phyloP scores from a whole-genome alignment of 2,329 filamentous ascomycete species.

The Botrytis elliptica region DNA sequence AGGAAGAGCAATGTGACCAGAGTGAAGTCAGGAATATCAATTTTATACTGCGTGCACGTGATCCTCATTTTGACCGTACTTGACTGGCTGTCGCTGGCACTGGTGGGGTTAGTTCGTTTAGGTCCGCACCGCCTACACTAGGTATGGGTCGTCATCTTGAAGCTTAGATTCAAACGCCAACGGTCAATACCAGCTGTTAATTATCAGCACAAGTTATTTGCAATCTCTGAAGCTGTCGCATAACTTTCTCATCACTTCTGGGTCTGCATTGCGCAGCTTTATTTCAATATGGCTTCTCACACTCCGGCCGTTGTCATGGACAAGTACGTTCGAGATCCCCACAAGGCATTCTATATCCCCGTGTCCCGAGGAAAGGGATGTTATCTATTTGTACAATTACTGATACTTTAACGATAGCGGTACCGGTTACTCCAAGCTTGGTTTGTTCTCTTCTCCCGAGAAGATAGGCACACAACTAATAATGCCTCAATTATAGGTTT shows the following conservation, averaged over 20 bases:
- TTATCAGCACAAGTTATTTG: slow-evolving; percentile 14
- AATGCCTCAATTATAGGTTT: slow-evolving; percentile 62
- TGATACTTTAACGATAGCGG: slow-evolving; percentile 61
- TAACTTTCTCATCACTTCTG: slow-evolving; percentile 31
- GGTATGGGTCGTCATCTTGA: slow-evolving; percentile 29
- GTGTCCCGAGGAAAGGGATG: slow-evolving; percentile 8
- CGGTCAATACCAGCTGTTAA: slow-evolving; percentile 7
- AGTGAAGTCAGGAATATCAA: not conserved
- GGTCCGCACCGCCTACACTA: slow-evolving; percentile 13
- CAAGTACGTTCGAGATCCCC: slow-evolving; percentile 71
- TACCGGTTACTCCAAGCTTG: slow-evolving; percentile 98
- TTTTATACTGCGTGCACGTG: slow-evolving; percentile 3
- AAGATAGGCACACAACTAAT: slow-evolving; percentile 11
- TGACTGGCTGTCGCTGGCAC: slow-evolving; percentile 12
- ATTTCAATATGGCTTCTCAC: slow-evolving; percentile 82
- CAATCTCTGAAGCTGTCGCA: slow-evolving; percentile 33
- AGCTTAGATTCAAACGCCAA: slow-evolving; percentile 22
- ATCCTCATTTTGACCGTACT: not conserved
- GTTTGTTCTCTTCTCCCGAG: slow-evolving; percentile 51
- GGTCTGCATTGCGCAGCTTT: slow-evolving; percentile 33
- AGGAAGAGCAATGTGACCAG: not conserved
- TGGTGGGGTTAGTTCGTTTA: slow-evolving; percentile 23
- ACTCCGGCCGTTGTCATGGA: slow-evolving; percentile 99
- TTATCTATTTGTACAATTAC: slow-evolving; percentile 22
- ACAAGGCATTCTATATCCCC: slow-evolving; percentile 23